Conservation (phyloP, 352 stramenopile genomes). For the Pythium coloratum region DNA sequence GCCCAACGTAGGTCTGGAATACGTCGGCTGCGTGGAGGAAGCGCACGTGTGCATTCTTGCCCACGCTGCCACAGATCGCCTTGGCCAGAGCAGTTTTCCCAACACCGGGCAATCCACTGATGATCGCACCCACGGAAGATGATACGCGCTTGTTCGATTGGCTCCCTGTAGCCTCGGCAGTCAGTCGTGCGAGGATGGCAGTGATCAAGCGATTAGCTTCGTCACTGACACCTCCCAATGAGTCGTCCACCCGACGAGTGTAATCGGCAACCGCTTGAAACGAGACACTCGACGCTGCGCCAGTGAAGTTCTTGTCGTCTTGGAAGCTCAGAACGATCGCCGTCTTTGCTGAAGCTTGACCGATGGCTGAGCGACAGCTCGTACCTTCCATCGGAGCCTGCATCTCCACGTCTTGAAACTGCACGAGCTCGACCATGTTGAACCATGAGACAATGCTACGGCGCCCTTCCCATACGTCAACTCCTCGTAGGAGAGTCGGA, state of each 20-base stretch:
- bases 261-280: constrained; percentile 37
- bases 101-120: constrained; percentile 68
- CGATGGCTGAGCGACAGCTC: constrained; percentile 44
- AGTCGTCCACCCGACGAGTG: constrained; percentile 30
- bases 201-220: constrained; percentile 40
- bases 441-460: constrained; percentile 44
- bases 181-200: constrained; percentile 40
- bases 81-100: constrained; percentile 70
- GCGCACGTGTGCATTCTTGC: constrained; percentile 37
- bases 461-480: constrained; percentile 43
- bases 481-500: constrained; percentile 37
- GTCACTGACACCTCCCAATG: constrained; percentile 42
- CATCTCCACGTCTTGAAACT: constrained; percentile 34
- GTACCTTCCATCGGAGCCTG: constrained; percentile 15
- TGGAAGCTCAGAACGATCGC: constrained; percentile 36
- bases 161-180: background rate
- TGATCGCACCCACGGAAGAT: constrained; percentile 47
- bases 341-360: constrained; percentile 26
- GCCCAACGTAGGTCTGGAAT: constrained; percentile 93
- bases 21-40: constrained; percentile 90
- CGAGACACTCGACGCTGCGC: too few relatives aligned
- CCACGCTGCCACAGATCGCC: constrained; percentile 34
- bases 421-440: constrained; percentile 36
- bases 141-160: background rate
- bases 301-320: background rate